A percentile compares a stretch with the other conserved stretches of the same genome.
Evolutionary conservation across 805 yeast genomes (phyloP).

Genomic region (Danielozyma ontarioensis): DNA sequence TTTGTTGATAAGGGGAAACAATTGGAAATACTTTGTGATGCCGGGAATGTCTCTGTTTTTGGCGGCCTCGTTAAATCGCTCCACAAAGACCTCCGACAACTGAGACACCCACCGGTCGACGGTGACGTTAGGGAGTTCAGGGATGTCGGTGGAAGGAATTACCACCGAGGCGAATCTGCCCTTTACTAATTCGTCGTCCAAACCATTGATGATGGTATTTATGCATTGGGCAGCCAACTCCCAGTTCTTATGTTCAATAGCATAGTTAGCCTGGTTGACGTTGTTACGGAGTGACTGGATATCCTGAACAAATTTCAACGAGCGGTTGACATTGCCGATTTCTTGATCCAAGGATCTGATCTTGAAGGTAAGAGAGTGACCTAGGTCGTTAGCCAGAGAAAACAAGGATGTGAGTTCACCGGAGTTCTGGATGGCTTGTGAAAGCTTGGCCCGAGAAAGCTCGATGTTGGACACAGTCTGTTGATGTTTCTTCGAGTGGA

Average conservation of each 20-base stretch:
- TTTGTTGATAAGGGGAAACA: slow-evolving; percentile 82
- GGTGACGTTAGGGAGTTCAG: slow-evolving; percentile 65
- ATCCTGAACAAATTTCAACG: slow-evolving; percentile 59
- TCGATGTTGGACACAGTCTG: slow-evolving; percentile 47
- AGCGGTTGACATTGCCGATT: slow-evolving; percentile 54
- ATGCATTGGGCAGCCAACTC: slow-evolving; percentile 73
- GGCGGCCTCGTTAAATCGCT: slow-evolving; percentile 71
- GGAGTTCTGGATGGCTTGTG: slow-evolving; percentile 54
- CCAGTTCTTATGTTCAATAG: slow-evolving; percentile 69
- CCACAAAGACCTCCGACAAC: slow-evolving; percentile 51
- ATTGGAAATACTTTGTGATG: slow-evolving; percentile 73
- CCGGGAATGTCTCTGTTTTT: slow-evolving; percentile 56
- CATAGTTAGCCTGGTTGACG: slow-evolving; percentile 59
- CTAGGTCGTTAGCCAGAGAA: slow-evolving; percentile 57
- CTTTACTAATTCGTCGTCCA: slow-evolving; percentile 49
- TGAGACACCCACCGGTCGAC: slow-evolving; percentile 55
- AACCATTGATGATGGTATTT: slow-evolving; percentile 24
- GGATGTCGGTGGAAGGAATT: slow-evolving; percentile 83
- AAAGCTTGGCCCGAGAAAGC: slow-evolving; percentile 56
- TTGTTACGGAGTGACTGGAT: slow-evolving; percentile 63
- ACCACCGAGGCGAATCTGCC: slow-evolving; percentile 74
- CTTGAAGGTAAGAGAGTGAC: slow-evolving; percentile 61
- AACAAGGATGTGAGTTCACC: slow-evolving; percentile 50
- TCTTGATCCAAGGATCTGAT: slow-evolving; percentile 70
- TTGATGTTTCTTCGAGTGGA: slow-evolving; percentile 25